These are phyloP conservation scores for Ceratocystis papillata DNA, from an alignment of 2,329 filamentous ascomycete species.

Conservation along the genomic window DNA sequence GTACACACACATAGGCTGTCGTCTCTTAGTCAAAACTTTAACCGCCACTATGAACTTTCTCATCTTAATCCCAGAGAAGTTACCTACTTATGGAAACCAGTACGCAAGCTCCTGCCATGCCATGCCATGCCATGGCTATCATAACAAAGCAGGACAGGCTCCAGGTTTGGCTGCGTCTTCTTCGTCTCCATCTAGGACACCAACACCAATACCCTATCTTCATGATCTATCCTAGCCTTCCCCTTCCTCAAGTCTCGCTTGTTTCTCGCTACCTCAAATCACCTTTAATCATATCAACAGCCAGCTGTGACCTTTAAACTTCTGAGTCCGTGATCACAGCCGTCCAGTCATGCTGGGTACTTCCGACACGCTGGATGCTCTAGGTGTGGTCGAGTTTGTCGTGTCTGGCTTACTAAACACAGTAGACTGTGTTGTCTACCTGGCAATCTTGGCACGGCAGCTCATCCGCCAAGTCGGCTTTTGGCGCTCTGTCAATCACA, in stretches of 20 bases:
- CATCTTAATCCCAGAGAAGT: background rate
- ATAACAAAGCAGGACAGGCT: background rate
- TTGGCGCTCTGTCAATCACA: constrained; percentile 7
- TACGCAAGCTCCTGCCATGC: background rate
- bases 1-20: background rate
- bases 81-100: background rate
- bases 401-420: background rate
- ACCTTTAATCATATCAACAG: background rate
- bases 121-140: background rate
- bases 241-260: background rate
- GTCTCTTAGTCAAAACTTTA: background rate
- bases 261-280: background rate
- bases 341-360: background rate
- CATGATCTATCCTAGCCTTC: background rate
- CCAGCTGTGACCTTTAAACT: background rate
- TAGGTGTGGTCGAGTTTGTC: background rate
- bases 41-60: background rate
- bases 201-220: background rate
- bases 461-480: constrained; percentile 20
- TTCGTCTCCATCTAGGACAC: background rate
- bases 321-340: background rate
- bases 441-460: constrained; percentile 19
- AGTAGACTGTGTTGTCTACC: constrained; percentile 18
- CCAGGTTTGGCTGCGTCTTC: background rate
- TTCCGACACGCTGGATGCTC: background rate